Evolutionary conservation across 768 basidiomycete species (phyloP), one percentile per base, ranked within the genome.

Genomic region (Pleurotus platypus): DNA sequence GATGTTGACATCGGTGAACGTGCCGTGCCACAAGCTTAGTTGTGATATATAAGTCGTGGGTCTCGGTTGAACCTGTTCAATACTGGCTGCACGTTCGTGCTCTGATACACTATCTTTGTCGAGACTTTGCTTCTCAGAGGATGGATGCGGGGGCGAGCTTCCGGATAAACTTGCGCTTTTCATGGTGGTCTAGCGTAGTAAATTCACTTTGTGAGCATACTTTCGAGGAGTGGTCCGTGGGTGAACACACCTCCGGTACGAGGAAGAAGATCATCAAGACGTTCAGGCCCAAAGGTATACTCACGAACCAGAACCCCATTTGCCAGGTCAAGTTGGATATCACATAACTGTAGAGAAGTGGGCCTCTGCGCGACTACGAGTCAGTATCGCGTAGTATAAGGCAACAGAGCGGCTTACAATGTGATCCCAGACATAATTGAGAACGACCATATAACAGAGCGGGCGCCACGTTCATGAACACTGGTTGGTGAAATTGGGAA

Each of bases 261-360:
- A 77, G 70, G 62, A 78, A 74, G 60, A 78, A 74, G 2, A 78
- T 69, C 5, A 69, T 55, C n/a, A 75, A 45, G 8, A 73, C 61
- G 4, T 65, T 64, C 12, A 78, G 56, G 6, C 77, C 76, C 16
- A 76, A 64, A 1, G 73, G 70, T 46, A 78, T 78, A 26, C 70
- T 68, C n/a, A 78, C 72, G 57, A 78, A 74, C 77, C 77, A 79
- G 62, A 78, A 79, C 15, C 75, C 74, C 71, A 72, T 72, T 49
- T 75, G 70, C 74, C 76, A 74, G 2, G 75, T 69, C 22, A 73
- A 51, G 57, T 75, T 75, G 55, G 75, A 69, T 12, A 78, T 71
- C n/a, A 78, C 75, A 61, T 76, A 76, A 58, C 77, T 75, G 60
- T 75, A 78, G n/a, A 79, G 67, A 38, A 78, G 62, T 0, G 77